Base-by-base conservation (phyloP, 768 basidiomycete species). In the Hirschioporus abietinus region DNA sequence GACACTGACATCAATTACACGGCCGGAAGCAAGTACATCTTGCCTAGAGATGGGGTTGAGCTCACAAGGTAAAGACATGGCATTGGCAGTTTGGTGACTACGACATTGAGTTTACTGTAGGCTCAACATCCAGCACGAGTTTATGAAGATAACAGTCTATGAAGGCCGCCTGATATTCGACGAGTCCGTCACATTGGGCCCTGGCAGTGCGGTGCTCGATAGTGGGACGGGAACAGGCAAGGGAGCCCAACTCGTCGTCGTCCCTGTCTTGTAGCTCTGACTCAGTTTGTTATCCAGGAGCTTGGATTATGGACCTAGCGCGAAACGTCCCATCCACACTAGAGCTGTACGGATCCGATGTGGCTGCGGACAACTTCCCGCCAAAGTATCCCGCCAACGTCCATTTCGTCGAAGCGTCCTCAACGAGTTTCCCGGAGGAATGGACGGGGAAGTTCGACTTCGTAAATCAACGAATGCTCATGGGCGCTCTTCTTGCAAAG, bases 381-480 rank as follows among this genome's bases (percentile, higher is more conserved):
- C 30, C 20, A 18, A 24, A 30, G 10, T 35, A 61, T 20, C 64
- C 64, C 0, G 36, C 62, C 9, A 72, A 72, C 66, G 64, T 68
- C 12, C n/a, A 63, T 12, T 70, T 70, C 61, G 42, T 61, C 27
- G 60, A 67, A 26, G 67, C 71, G 25, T 73, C 75, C 35, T 67
- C 71, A 18, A 73, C 72, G 7, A 27, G 65, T 20, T 72, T 78
- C 17, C 77, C 78, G 0, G 36, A 60, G 0, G 72, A 71, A 35
- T 77, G 78, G 78, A 60, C 71, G 2, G 72, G 69, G 20, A 72
- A 70, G 20, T 79, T 79, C 65, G 20, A 65, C 1, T 70, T 79
- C 58, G 70, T 78, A 18, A 70, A 77, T 26, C 78, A 79, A 30
- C 72, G 78, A 0, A 69, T 79, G n/a, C 69, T 78, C 1, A 68